phyloP scores from a whole-genome alignment of 805 yeast species.

The Tetrapisispora fleetii region DNA sequence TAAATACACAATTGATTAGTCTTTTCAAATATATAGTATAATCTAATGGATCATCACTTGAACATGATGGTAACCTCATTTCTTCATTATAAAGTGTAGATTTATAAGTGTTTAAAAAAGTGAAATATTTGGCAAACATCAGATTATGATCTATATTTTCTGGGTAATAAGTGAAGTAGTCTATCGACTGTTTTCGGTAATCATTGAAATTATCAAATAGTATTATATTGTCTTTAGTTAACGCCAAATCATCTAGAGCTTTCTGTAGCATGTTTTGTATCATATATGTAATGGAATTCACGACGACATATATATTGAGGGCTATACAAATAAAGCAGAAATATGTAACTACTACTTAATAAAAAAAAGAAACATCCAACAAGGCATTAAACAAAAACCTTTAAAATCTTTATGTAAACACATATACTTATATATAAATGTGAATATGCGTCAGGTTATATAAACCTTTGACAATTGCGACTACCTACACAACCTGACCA shows the following conservation, averaged over 20 bases:
- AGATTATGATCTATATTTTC: background rate
- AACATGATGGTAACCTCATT: constrained; percentile 22
- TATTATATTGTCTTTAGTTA: constrained; percentile 22
- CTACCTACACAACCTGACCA: no score
- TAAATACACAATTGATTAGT: constrained; percentile 80
- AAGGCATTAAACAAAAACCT: no score
- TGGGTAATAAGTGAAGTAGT: constrained; percentile 14
- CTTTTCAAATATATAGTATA: constrained; percentile 33
- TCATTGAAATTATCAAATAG: constrained; percentile 27
- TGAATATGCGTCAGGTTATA: no score
- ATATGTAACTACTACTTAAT: no score
- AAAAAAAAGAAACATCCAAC: no score
- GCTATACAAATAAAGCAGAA: no score
- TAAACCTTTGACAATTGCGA: no score
- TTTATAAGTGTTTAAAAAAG: background rate
- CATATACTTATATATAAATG: no score
- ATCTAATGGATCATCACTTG: constrained; percentile 26
- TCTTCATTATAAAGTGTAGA: background rate
- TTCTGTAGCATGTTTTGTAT: background rate
- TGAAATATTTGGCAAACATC: background rate
- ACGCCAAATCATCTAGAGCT: constrained; percentile 25
- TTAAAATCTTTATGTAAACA: no score
- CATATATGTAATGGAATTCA: no score
- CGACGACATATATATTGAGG: no score
- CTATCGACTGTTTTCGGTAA: constrained; percentile 21